These are phyloP conservation scores for Blastobotrys chiropterorum DNA, from an alignment of 805 yeast genomes.

Conservation along the genomic window DNA sequence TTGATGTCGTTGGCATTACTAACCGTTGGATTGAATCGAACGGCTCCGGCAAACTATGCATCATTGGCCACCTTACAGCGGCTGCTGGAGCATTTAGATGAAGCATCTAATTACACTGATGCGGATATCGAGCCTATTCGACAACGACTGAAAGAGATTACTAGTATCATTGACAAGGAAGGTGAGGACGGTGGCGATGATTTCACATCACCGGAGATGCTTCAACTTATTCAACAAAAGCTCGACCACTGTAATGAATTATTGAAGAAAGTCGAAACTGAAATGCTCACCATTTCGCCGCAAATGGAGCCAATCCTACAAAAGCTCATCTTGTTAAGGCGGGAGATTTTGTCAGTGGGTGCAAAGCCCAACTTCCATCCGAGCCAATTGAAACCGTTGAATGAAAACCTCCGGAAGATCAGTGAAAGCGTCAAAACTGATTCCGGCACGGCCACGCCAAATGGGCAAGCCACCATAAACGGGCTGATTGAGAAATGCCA, in stretches of 20 bases:
- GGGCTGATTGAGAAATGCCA: constrained; percentile 72
- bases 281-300: constrained; percentile 48
- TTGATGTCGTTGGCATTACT: constrained; percentile 77
- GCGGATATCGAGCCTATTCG: constrained; percentile 78
- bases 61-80: constrained; percentile 82
- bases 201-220: constrained; percentile 42
- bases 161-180: constrained; percentile 48
- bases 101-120: constrained; percentile 73
- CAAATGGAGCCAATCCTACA: constrained; percentile 48
- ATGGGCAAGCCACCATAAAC: constrained; percentile 28
- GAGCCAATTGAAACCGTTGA: constrained; percentile 32
- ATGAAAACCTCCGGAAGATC: constrained; percentile 43
- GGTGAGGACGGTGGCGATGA: constrained; percentile 30
- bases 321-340: constrained; percentile 55
- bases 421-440: constrained; percentile 43
- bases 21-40: constrained; percentile 83
- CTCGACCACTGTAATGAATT: constrained; percentile 55
- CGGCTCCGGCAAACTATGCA: constrained; percentile 93
- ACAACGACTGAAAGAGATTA: constrained; percentile 65
- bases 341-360: constrained; percentile 50
- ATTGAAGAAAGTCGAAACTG: constrained; percentile 50
- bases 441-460: constrained; percentile 6
- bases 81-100: constrained; percentile 73
- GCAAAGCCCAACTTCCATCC: constrained; percentile 34
- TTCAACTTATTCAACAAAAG: constrained; percentile 56